Base-by-base conservation (phyloP, 768 basidiomycete genomes). In the Clitopilus passeckerianus region DNA sequence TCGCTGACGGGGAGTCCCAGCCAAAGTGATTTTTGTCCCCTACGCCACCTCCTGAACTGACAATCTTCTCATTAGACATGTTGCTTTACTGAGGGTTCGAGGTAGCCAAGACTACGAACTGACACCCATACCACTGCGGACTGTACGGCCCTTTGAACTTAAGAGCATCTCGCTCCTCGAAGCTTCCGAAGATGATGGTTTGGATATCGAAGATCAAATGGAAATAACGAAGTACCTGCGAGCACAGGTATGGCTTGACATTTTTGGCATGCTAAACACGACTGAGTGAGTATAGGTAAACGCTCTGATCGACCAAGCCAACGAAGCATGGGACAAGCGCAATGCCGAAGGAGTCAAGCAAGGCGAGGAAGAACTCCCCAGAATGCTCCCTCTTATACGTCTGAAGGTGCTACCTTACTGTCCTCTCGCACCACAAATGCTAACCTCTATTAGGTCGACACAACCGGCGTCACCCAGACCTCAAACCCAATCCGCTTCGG, bases 401-500 rank as follows among this genome's bases (percentile, higher is more conserved):
- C 78, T 97, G 16, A 95, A 93, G 78, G 92, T 89, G 53, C 56
- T 58, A 57, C 30, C 6, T 33, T 23, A 27, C n/a, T 43, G 35
- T 37, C 16, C 34, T 53, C 14, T 20, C 15, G 2, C 14, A 56
- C 59, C 18, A 41, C 56, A 34, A 22, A 12, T 30, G 1, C n/a
- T 35, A 43, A 43, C n/a, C 34, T 37, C 33, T 33, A 54, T 24
- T 34, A 88, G 90, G 93, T 96, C 16, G 93, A 96, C 69, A 95
- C 93, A 0, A 92, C 95, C 0, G 91, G 90, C 44, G 90, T 94
- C 7, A 86, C 85, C 59, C 91, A 93, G 66, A 93, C 93, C 75
- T 93, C 91, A 57, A 99, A 99, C 70, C 95, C 96, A 22, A 89
- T 96, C 56, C 89, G 97, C 9, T 97, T 99, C 70, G 96, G 97